Evolutionary conservation across 495 filamentous ascomycete species (phyloP).

Genomic region (Aspergillus carlsbadensis): DNA sequence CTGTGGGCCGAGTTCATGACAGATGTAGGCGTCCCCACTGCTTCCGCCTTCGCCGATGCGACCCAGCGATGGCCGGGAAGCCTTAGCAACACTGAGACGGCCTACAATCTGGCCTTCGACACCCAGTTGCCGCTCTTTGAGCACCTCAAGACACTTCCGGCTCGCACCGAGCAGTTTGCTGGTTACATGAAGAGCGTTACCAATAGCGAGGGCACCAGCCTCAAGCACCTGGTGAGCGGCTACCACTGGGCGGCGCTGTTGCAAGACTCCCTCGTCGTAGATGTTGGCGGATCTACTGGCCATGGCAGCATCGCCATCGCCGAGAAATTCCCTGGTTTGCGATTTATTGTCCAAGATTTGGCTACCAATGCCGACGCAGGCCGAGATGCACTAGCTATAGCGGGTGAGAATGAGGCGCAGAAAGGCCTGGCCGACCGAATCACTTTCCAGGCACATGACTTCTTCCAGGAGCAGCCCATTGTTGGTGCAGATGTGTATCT

Average conservation of each 20-base stretch:
- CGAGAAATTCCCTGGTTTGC: conserved; percentile 26
- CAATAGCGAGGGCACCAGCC: conserved; percentile 14
- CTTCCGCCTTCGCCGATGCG: conserved; percentile 20
- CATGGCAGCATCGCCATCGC: conserved; percentile 28
- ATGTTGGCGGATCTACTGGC: conserved; percentile 36
- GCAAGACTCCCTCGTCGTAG: conserved; percentile 4
- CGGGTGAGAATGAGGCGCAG: background rate
- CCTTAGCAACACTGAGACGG: conserved; percentile 22
- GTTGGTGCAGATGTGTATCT: conserved; percentile 54
- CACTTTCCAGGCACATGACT: conserved; percentile 45
- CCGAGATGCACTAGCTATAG: background rate
- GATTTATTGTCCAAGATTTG: conserved; percentile 29
- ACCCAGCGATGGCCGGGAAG: conserved; percentile 20
- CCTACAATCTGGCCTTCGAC: conserved; percentile 25
- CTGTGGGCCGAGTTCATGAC: conserved; percentile 27
- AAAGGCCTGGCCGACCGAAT: conserved; percentile 34
- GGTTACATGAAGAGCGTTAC: conserved; percentile 23
- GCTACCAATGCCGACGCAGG: background rate
- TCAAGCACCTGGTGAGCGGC: conserved; percentile 25
- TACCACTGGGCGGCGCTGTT: conserved; percentile 31
- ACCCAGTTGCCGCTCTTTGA: conserved; percentile 29
- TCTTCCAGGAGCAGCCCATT: conserved; percentile 48
- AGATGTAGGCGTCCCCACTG: conserved; percentile 13
- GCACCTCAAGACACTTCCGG: conserved; percentile 7
- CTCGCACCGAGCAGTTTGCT: conserved; percentile 17